These are phyloP conservation scores for Saccharomycopsis fibuligera DNA, from an alignment of 805 yeast species.

Conservation along the genomic window DNA sequence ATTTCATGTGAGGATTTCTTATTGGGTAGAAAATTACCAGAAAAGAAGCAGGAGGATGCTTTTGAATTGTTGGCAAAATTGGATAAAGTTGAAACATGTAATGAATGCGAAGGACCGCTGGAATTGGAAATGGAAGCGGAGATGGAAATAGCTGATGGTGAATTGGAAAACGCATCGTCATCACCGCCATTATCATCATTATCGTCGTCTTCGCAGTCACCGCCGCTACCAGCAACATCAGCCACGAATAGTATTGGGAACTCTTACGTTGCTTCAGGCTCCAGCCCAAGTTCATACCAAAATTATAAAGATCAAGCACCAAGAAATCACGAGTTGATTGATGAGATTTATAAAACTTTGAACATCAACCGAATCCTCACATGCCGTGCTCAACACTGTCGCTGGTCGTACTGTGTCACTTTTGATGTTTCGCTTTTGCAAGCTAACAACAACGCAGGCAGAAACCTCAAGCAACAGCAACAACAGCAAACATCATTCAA, in stretches of 20 bases:
- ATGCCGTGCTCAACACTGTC: constrained; percentile 80
- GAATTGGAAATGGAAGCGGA: neutral
- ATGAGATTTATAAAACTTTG: constrained; percentile 35
- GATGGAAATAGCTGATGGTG: neutral
- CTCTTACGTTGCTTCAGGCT: neutral
- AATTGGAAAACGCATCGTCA: no score
- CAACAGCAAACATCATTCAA: constrained; percentile 39
- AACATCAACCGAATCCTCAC: constrained; percentile 43
- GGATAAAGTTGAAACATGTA: neutral
- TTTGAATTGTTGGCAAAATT: neutral
- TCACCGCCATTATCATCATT: no score
- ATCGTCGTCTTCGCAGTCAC: no score
- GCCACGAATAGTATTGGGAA: neutral
- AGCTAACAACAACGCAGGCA: neutral
- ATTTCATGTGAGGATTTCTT: constrained; percentile 58
- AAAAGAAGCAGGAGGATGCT: neutral
- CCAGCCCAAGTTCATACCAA: no score
- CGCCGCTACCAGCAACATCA: neutral
- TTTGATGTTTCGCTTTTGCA: constrained; percentile 38
- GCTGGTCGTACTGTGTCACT: constrained; percentile 66
- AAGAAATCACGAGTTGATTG: neutral
- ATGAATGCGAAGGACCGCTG: neutral
- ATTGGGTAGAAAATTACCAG: constrained; percentile 26
- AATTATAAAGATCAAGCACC: neutral
- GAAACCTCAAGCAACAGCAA: neutral